Percentiles rank a stretch among this genome's conserved stretches.
Conservation (phyloP, 192 early-diverging fungal genomes). For the Podila verticillata region DNA sequence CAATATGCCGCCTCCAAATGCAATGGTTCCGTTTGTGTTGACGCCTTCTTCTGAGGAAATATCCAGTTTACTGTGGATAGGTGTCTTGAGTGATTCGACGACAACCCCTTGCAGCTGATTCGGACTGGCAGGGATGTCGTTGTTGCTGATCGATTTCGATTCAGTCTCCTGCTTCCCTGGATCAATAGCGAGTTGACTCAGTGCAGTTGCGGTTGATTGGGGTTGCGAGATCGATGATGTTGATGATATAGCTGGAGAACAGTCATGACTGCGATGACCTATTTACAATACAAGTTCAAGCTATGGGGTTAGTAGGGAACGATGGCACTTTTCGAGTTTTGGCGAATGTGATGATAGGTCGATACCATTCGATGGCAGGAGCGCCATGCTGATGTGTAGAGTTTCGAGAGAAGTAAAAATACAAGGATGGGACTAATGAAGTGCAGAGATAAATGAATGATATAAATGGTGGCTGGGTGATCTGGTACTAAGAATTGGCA, state of each 20-base stretch:
- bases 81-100: slow-evolving; percentile 30
- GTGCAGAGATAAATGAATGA: background rate
- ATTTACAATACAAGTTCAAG: too few relatives aligned
- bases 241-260: background rate
- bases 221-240: background rate
- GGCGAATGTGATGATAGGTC: too few relatives aligned
- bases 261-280: background rate
- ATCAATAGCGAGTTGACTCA: background rate
- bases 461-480: background rate
- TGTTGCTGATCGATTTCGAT: background rate
- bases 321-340: too few relatives aligned
- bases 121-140: slow-evolving; percentile 2
- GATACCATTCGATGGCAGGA: background rate
- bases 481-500: too few relatives aligned
- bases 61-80: background rate
- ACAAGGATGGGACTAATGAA: background rate
- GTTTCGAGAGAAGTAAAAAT: background rate
- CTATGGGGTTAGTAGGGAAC: too few relatives aligned
- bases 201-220: background rate
- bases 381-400: background rate
- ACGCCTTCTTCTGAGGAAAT: background rate
- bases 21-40: background rate
- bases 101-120: slow-evolving; percentile 32
- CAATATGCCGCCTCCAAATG: background rate
- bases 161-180: background rate